A percentile compares a stretch with the other conserved stretches of the same genome.
phyloP scores from a whole-genome alignment of 257 asterid species.

The Solanum pimpinellifolium region DNA sequence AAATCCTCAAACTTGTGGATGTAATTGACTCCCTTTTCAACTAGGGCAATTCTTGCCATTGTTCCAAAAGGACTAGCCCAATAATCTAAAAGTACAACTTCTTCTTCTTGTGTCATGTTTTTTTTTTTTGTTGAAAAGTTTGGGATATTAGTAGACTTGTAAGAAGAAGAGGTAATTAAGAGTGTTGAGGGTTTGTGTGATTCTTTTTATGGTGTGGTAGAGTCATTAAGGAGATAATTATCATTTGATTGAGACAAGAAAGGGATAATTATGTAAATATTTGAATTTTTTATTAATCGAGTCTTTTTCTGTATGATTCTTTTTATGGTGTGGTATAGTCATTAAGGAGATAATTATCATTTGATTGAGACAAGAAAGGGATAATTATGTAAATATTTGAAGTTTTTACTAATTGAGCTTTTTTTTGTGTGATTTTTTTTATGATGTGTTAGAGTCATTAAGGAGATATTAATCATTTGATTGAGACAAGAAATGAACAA shows the following conservation, averaged over 20 bases:
- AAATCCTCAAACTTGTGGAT: neutral
- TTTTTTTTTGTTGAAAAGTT: neutral
- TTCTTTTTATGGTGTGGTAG: neutral
- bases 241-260: neutral
- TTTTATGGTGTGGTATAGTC: neutral
- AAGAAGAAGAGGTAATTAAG: neutral
- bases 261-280: neutral
- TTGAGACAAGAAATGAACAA: neutral
- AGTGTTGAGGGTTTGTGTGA: neutral
- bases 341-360: neutral
- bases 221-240: neutral
- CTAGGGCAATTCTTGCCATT: neutral
- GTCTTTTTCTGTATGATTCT: neutral
- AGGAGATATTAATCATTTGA: neutral
- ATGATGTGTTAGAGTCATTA: neutral
- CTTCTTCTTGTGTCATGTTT: neutral
- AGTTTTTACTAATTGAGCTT: too few species aligned
- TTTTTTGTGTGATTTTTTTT: neutral
- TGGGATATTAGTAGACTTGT: neutral
- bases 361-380: neutral
- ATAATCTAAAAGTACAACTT: constrained; percentile 3
- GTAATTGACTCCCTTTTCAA: neutral
- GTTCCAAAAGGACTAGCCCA: neutral
- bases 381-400: neutral
- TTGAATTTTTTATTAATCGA: neutral